These are phyloP conservation scores for Didymosphaeria variabile DNA, from an alignment of 2,329 filamentous ascomycete genomes.

Conservation along the genomic window DNA sequence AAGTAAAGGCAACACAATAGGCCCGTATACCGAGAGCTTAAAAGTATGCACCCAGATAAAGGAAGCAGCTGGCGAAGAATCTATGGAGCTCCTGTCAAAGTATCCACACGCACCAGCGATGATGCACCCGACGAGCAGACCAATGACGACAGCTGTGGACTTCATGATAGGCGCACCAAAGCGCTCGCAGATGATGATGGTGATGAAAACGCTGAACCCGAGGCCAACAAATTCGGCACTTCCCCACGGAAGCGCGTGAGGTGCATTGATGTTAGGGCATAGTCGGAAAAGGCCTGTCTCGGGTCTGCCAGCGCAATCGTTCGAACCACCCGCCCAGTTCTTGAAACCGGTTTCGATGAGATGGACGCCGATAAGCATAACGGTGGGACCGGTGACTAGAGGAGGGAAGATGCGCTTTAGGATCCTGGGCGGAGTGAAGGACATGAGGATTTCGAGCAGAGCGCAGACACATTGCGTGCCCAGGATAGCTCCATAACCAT, in stretches of 20 bases:
- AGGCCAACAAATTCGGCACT: conserved; percentile 80
- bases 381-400: conserved; percentile 74
- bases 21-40: conserved; percentile 74
- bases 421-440: conserved; percentile 74
- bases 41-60: conserved; percentile 86
- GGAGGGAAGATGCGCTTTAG: conserved; percentile 81
- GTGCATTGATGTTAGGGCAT: conserved; percentile 70
- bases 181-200: conserved; percentile 81
- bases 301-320: conserved; percentile 60
- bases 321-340: conserved; percentile 80
- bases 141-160: conserved; percentile 77
- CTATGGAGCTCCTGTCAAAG: conserved; percentile 77
- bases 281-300: conserved; percentile 64
- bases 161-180: conserved; percentile 89
- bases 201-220: conserved; percentile 81
- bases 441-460: conserved; percentile 74
- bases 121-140: conserved; percentile 78
- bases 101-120: conserved; percentile 81
- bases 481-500: conserved; percentile 78
- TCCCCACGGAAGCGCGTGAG: conserved; percentile 78
- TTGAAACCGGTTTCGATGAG: conserved; percentile 77
- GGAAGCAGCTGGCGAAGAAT: conserved; percentile 73
- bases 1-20: conserved; percentile 76
- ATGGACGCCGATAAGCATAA: conserved; percentile 76
- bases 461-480: conserved; percentile 66